Base-by-base conservation (phyloP, 495 filamentous ascomycete species). In the Margaritispora aquatica region DNA sequence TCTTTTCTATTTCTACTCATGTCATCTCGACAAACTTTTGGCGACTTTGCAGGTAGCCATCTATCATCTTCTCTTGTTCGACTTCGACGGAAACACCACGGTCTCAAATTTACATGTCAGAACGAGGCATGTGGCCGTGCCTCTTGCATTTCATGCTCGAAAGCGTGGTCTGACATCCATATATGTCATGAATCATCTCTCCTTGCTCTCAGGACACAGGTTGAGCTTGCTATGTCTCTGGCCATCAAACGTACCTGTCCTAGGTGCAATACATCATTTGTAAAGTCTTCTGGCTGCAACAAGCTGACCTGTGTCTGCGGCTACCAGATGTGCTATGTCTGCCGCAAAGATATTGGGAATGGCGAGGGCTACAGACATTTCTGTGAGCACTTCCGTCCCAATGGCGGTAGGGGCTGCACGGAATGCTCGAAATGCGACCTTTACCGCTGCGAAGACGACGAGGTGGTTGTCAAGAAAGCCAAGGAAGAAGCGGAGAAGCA, bases 301-400 rank as follows among this genome's bases (percentile, higher is more conserved):
- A 97, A 96, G 70, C 73, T 98, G 17, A 92, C 88, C n/a, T 98
- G 94, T 69, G 80, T 89, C n/a, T 98, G 94, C 70, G 92, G 94
- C 0, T 98, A 97, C 72, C 86, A 87, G 59, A 98, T 98, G 94
- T 98, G 94, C 74, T 97, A 96, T 61, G 80, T 96, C 41, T 96
- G 89, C 68, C 87, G 88, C 24, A 79, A 79, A 63, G 77, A 83
- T 64, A 80, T 83, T 51, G 75, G 74, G 47, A 74, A 64, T 48
- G 77, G 77, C 1, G 80, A 88, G 63, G 88, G 92, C 7, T 97
- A 98, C 66, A 73, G 81, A 24, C 94, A 98, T 70, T 98, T 96
- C 66, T 98, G 94, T 68, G 84, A 96, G 64, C 94, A 98, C 71
- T 97, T 98, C 71, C 79, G 94, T n/a, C 87, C 88, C 0, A 75